These are phyloP conservation scores for Trametes villosa DNA, from an alignment of 768 basidiomycete genomes.

Conservation along the genomic window DNA sequence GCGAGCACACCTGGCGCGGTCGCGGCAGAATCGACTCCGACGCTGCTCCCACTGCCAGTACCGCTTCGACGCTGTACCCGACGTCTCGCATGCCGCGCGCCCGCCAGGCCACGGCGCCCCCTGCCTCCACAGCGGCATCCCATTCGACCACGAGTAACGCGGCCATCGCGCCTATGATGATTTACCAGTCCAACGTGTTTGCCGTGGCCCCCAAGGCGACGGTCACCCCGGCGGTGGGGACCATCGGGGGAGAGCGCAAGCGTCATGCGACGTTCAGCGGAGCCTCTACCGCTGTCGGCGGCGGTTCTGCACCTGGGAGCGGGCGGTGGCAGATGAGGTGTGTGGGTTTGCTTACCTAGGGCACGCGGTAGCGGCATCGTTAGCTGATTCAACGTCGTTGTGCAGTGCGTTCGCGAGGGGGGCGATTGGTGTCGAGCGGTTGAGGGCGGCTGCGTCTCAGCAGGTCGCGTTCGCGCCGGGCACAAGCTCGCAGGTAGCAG, in stretches of 20 bases:
- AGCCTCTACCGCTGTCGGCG: not conserved
- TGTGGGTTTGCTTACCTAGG: not conserved
- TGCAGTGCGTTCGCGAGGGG: too few relatives aligned
- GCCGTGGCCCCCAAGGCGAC: too few relatives aligned
- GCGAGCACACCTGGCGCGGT: constrained; percentile 10
- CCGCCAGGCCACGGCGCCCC: constrained; percentile 6
- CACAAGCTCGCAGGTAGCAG: too few relatives aligned
- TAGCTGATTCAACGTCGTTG: too few relatives aligned
- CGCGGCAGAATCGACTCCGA: not conserved
- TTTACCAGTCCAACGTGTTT: too few relatives aligned
- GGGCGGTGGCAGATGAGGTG: constrained; percentile 10
- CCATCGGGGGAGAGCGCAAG: not conserved
- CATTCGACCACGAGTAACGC: not conserved
- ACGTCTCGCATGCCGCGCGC: not conserved
- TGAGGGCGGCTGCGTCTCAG: too few relatives aligned
- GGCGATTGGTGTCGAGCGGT: too few relatives aligned
- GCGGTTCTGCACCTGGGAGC: not conserved
- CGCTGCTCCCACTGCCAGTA: not conserved
- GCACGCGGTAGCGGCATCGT: not conserved
- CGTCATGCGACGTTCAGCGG: constrained; percentile 12
- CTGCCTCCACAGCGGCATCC: not conserved
- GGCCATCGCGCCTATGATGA: not conserved
- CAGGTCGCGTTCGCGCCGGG: too few relatives aligned
- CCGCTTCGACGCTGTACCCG: not conserved
- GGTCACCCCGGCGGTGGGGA: not conserved